Conservation (phyloP, 163 green algal genomes). For the Chlorella variabilis region DNA sequence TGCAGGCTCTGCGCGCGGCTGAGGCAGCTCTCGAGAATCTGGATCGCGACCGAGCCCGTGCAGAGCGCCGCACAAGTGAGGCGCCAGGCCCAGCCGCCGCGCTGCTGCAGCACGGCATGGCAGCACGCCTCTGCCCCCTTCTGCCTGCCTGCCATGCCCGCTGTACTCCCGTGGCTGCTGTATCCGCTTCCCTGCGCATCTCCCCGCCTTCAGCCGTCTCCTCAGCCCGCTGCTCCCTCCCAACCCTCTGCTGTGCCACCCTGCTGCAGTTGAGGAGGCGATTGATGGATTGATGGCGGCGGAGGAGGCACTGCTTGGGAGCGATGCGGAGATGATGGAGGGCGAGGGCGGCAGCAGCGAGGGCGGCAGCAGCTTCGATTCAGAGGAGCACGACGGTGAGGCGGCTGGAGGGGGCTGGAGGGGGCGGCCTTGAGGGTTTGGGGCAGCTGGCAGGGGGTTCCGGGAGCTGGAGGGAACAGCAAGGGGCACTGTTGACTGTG, state of each 20-base stretch:
- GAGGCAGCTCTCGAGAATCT: constrained; percentile 31
- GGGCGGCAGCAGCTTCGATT: background rate
- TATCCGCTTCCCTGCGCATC: no score
- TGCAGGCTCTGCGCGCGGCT: constrained; percentile 47
- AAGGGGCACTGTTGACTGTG: no score
- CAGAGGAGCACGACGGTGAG: constrained; percentile 16
- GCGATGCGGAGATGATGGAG: constrained; percentile 26
- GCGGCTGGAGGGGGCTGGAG: background rate
- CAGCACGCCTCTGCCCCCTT: background rate
- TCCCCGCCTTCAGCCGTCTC: no score
- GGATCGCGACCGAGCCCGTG: constrained; percentile 23
- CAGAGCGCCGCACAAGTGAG: constrained; percentile 37
- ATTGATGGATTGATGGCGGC: constrained; percentile 22
- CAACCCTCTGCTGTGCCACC: background rate
- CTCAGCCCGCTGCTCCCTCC: background rate
- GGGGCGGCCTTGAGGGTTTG: background rate
- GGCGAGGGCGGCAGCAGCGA: background rate
- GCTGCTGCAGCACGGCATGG: background rate
- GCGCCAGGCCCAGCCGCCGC: background rate
- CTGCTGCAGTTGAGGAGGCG: constrained; percentile 20
- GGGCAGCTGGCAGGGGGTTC: background rate
- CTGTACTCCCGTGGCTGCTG: background rate
- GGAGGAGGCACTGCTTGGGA: constrained; percentile 30
- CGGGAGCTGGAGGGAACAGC: background rate
- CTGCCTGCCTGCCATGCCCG: background rate